A percentile compares a stretch with the other conserved stretches of the same genome.
Conservation (phyloP, 2,329 filamentous ascomycete species). For the Sporothrix dimorphospora region DNA sequence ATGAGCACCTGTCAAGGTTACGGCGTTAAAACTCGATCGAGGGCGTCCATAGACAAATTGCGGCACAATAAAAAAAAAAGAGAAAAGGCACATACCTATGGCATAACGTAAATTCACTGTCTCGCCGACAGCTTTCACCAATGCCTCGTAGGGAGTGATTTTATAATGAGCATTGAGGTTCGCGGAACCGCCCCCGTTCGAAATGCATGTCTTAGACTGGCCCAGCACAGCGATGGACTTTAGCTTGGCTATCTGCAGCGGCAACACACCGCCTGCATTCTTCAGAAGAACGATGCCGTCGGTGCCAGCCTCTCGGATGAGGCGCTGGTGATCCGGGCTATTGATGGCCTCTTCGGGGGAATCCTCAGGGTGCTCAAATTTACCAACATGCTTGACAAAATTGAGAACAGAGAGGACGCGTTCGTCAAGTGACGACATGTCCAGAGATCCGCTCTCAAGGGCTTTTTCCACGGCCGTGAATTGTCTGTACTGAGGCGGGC, state of each 20-base stretch:
- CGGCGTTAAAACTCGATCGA: no score
- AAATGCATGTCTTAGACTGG: slow-evolving; percentile 16
- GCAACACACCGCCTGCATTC: slow-evolving; percentile 8
- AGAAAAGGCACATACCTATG: slow-evolving; percentile 14
- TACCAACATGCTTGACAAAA: background rate
- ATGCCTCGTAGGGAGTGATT: slow-evolving; percentile 15
- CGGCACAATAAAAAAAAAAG: no score
- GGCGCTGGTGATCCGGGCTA: background rate
- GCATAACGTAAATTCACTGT: slow-evolving; percentile 16
- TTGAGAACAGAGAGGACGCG: background rate
- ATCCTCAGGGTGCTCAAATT: background rate
- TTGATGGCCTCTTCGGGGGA: slow-evolving; percentile 4
- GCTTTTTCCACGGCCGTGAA: slow-evolving; percentile 2
- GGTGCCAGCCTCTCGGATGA: slow-evolving; percentile 22
- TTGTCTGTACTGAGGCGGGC: background rate
- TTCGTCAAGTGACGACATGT: slow-evolving; percentile 3
- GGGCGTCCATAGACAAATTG: no score
- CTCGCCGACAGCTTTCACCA: slow-evolving; percentile 11
- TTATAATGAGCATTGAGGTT: slow-evolving; percentile 23
- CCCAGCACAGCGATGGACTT: slow-evolving; percentile 20
- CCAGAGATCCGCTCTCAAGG: background rate
- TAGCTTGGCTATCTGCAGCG: background rate
- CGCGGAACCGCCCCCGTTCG: slow-evolving; percentile 16
- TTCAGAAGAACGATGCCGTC: slow-evolving; percentile 18
- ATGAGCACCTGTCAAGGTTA: slow-evolving; percentile 7